phyloP scores from a whole-genome alignment of 805 yeast species.

The Lipomyces spencermartinsiae region DNA sequence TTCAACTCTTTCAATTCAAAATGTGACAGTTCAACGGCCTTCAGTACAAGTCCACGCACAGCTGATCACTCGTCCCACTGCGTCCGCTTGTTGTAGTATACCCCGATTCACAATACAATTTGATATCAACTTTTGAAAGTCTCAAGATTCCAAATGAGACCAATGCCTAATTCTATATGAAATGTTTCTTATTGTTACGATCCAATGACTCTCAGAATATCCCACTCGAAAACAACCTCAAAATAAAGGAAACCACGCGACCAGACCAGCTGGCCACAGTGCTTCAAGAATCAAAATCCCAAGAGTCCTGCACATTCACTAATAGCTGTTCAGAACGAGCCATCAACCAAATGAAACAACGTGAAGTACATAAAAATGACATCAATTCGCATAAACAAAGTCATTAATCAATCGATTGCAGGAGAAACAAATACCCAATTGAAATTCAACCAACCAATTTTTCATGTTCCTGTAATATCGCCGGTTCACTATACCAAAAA shows the following conservation, averaged over 20 bases:
- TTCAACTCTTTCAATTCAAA: too few relatives aligned
- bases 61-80: too few relatives aligned
- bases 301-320: neutral
- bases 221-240: neutral
- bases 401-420: neutral
- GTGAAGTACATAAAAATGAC: constrained; percentile 1
- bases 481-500: neutral
- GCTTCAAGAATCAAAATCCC: neutral
- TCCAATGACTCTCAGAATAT: neutral
- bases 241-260: neutral
- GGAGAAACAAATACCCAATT: neutral
- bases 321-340: neutral
- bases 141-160: too few relatives aligned
- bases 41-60: too few relatives aligned
- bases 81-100: too few relatives aligned
- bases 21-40: too few relatives aligned
- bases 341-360: neutral
- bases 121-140: too few relatives aligned
- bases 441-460: neutral
- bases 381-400: constrained; percentile 3
- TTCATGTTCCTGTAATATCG: neutral
- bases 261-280: neutral
- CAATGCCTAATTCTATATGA: neutral
- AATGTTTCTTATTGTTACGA: neutral
- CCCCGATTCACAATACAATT: too few relatives aligned